Base-by-base conservation (phyloP, 2,329 filamentous ascomycete genomes). In the Shiraia bambusicola region DNA sequence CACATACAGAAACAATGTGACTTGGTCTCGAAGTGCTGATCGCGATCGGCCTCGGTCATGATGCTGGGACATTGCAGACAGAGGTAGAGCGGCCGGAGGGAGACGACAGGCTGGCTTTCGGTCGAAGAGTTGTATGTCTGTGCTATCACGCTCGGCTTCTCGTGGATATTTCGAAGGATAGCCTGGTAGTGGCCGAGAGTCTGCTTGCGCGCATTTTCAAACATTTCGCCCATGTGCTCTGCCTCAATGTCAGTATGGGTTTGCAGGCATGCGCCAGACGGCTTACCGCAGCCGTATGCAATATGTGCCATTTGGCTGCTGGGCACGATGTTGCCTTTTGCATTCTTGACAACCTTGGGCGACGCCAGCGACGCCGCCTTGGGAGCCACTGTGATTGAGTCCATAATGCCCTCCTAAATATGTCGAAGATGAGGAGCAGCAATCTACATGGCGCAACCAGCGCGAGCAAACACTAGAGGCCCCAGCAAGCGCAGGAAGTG, bases 181-280 rank as follows among this genome's bases (percentile, higher is more conserved):
- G 81, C 78, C 61, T 84, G 86, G 69, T 91, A 91, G 56, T 87
- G 80, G 40, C 81, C 75, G 46, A 87, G 81, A 14, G 84, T 85
- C 48, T 77, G 82, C 55, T 86, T 84, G 69, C 82, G 83, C 12
- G 80, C 79, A 49, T 83, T 80, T 49, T 81, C 79, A 32, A 89
- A 75, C 45, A 90, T 78, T 16, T 77, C 74, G 64, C 87, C 83
- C 34, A 88, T 78, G 67, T 91, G 87, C 65, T 88, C 87, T 90
- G 59, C 38, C 25, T 16, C 32, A 14, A 7, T 14, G 47, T 69
- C 40, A 69, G 61, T 19, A 25, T 12, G 33, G 16, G 9, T 10
- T 19, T 19, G 6, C 9, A 24, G 9, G 8, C 4, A 27, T 13
- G 12, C 19, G 8, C 28, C 14, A 16, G 12, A 9, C 17, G 17